Conservation (phyloP, 768 basidiomycete genomes). For the Trametes cinnabarina region DNA sequence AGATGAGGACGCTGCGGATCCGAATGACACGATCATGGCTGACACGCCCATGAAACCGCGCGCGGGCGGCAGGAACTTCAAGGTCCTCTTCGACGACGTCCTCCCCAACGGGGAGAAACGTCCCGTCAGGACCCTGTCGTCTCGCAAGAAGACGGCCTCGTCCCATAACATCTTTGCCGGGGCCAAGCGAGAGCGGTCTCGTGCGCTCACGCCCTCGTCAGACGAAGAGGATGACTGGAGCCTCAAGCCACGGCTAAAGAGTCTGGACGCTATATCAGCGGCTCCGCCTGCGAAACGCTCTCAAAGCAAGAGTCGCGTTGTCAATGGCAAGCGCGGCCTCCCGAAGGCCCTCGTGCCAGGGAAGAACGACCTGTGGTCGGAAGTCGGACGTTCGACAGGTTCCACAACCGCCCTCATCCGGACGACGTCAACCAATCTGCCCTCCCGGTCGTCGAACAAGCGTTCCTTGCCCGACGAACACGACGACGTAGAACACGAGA, state of each 20-base stretch:
- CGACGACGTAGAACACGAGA: slow-evolving; percentile 18
- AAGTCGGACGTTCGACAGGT: slow-evolving; percentile 12
- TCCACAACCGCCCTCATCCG: background rate
- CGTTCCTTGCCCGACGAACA: slow-evolving; percentile 40
- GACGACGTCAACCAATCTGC: background rate
- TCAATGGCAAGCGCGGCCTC: slow-evolving; percentile 13
- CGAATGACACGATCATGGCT: slow-evolving; percentile 51
- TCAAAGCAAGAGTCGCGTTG: background rate
- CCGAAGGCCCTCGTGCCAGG: slow-evolving; percentile 23
- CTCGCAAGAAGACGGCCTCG: slow-evolving; percentile 3
- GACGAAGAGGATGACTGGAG: slow-evolving; percentile 26
- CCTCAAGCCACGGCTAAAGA: slow-evolving; percentile 19
- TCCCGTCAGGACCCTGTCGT: slow-evolving; percentile 6
- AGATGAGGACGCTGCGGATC: slow-evolving; percentile 22
- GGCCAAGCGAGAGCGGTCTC: slow-evolving; percentile 12
- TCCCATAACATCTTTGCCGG: slow-evolving; percentile 8
- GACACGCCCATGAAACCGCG: slow-evolving; percentile 71
- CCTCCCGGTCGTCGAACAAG: slow-evolving; percentile 40
- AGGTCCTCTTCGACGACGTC: slow-evolving; percentile 59
- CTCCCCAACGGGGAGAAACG: slow-evolving; percentile 12
- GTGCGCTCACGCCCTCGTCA: slow-evolving; percentile 24
- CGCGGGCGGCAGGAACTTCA: slow-evolving; percentile 59
- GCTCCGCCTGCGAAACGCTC: background rate
- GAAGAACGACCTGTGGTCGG: slow-evolving; percentile 25
- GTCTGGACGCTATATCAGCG: slow-evolving; percentile 10